These are phyloP conservation scores for Deuterostichococcus epilithicus DNA, from an alignment of 139 green algal genomes.

Conservation along the genomic window DNA sequence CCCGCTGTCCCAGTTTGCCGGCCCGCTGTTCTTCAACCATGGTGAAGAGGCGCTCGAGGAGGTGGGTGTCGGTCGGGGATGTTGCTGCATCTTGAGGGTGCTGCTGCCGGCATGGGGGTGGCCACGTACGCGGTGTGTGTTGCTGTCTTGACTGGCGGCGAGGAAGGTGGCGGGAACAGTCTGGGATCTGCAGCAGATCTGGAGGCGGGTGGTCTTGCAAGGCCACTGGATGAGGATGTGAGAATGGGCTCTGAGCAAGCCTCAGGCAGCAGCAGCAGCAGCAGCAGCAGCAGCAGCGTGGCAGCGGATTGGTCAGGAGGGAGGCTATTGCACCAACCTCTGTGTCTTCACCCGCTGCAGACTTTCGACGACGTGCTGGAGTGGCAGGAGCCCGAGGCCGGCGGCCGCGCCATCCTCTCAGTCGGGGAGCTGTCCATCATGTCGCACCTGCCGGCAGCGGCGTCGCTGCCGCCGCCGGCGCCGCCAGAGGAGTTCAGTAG, in stretches of 20 bases:
- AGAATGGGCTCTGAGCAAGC: too few species aligned
- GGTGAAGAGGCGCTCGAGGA: constrained; percentile 46
- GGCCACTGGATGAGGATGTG: too few species aligned
- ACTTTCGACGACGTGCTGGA: constrained; percentile 34
- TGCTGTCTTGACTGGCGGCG: too few species aligned
- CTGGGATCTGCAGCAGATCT: too few species aligned
- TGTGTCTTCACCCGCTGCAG: constrained; percentile 15
- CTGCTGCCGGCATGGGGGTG: too few species aligned
- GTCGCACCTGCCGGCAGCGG: constrained; percentile 7
- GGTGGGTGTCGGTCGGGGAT: constrained; percentile 17
- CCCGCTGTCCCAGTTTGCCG: constrained; percentile 55
- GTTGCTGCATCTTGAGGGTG: not conserved
- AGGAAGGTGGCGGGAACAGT: too few species aligned
- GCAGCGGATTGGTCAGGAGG: too few species aligned
- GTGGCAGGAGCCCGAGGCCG: constrained; percentile 38
- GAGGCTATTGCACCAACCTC: too few species aligned
- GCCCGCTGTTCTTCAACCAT: constrained; percentile 56
- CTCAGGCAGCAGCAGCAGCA: too few species aligned
- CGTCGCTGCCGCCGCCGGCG: constrained; percentile 16
- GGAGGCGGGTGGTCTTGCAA: too few species aligned
- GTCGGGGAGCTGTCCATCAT: constrained; percentile 12
- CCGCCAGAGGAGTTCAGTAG: constrained; percentile 1
- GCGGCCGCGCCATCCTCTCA: constrained; percentile 22
- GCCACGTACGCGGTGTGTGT: too few species aligned
- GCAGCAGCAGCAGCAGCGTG: too few species aligned